Percentiles rank a stretch among this genome's conserved stretches.
These are phyloP conservation scores for Elaeis guineensis DNA, from an alignment of 176 grass and related monocot genomes.

Conservation along the genomic window DNA sequence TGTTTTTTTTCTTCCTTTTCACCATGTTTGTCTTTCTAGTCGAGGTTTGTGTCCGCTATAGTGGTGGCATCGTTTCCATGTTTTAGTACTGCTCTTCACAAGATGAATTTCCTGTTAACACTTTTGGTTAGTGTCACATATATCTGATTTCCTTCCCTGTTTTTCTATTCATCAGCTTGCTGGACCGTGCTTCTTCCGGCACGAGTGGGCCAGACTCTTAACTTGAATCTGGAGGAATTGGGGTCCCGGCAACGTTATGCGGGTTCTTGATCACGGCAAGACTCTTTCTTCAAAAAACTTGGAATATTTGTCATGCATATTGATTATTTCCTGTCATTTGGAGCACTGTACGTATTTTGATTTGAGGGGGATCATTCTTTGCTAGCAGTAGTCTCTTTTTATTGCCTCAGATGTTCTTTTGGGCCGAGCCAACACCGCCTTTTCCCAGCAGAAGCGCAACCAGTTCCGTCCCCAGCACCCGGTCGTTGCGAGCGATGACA, in stretches of 20 bases:
- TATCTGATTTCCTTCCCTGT: no score
- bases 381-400: background rate
- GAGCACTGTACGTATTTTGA: no score
- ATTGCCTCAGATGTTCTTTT: conserved; percentile 6
- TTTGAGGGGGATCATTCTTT: no score
- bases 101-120: no score
- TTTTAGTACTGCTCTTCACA: no score
- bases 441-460: conserved; percentile 6
- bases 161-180: conserved; percentile 9
- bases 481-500: background rate
- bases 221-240: conserved; percentile 16
- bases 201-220: conserved; percentile 24
- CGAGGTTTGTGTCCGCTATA: no score
- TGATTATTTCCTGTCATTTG: background rate
- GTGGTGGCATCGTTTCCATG: no score
- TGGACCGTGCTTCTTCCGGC: conserved; percentile 25
- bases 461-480: background rate
- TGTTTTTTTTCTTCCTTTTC: no score
- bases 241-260: conserved; percentile 6
- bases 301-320: background rate
- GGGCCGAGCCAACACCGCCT: background rate
- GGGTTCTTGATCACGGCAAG: conserved; percentile 19
- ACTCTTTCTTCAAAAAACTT: background rate
- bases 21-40: no score
- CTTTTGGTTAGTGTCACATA: no score